Percentiles rank a stretch among this genome's conserved stretches.
Conservation (phyloP, 2,329 filamentous ascomycete genomes). For the Eutypa lata region DNA sequence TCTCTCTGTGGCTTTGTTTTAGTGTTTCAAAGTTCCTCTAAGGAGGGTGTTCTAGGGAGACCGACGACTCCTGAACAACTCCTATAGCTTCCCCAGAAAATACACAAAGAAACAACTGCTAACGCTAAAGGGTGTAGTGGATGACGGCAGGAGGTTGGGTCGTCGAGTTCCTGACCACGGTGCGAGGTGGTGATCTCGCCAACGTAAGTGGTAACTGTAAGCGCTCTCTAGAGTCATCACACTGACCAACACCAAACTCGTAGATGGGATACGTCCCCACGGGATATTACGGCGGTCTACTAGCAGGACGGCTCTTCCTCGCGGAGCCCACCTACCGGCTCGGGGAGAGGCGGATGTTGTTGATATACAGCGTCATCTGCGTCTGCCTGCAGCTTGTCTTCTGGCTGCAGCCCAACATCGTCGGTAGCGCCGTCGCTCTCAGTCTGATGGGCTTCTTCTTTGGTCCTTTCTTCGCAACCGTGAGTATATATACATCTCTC, state of each 20-base stretch:
- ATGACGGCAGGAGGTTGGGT: constrained; percentile 61
- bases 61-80: too few relatives aligned
- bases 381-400: constrained; percentile 56
- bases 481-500: constrained; percentile 19
- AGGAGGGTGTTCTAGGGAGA: too few relatives aligned
- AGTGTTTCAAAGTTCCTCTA: too few relatives aligned
- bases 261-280: constrained; percentile 61
- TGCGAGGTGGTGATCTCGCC: constrained; percentile 53
- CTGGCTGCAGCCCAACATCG: constrained; percentile 64
- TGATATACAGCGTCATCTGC: constrained; percentile 49
- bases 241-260: background rate
- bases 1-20: too few relatives aligned
- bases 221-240: background rate
- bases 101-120: too few relatives aligned
- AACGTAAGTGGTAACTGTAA: constrained; percentile 10
- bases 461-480: constrained; percentile 53
- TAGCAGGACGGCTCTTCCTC: constrained; percentile 54
- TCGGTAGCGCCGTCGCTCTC: constrained; percentile 45
- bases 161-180: constrained; percentile 60
- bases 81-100: too few relatives aligned
- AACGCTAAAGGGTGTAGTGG: too few relatives aligned
- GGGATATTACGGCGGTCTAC: constrained; percentile 55
- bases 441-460: constrained; percentile 52
- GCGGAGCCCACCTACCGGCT: constrained; percentile 57
- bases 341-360: constrained; percentile 56